These are phyloP conservation scores for Elsinoe arachidis DNA, from an alignment of 2,329 filamentous ascomycete genomes.

Conservation along the genomic window DNA sequence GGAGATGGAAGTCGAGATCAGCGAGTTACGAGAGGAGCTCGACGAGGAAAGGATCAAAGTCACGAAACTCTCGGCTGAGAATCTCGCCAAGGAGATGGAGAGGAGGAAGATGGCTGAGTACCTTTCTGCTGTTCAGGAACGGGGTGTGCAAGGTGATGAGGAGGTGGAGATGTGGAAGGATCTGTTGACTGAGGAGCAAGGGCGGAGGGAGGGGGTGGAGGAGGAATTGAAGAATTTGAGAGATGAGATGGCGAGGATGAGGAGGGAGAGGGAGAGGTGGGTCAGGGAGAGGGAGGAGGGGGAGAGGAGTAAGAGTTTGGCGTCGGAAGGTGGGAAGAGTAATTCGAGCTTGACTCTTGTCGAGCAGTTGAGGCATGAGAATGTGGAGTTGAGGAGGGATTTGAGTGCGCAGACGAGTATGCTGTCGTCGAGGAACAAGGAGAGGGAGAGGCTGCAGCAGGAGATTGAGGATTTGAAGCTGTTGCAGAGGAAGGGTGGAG, in stretches of 20 bases:
- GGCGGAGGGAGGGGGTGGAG: conserved; percentile 78
- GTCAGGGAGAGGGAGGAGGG: background rate
- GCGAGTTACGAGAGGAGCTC: conserved; percentile 74
- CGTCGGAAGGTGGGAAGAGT: conserved; percentile 31
- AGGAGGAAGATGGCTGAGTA: conserved; percentile 80
- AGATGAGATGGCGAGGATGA: conserved; percentile 60
- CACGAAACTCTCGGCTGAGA: conserved; percentile 71
- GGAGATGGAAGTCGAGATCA: conserved; percentile 75
- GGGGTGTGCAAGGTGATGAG: conserved; percentile 30
- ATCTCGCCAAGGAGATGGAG: conserved; percentile 69
- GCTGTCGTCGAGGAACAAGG: conserved; percentile 89
- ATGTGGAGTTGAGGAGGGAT: conserved; percentile 82
- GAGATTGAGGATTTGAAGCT: conserved; percentile 97
- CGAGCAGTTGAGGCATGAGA: conserved; percentile 85
- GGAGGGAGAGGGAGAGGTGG: conserved; percentile 33
- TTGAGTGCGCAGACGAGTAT: conserved; percentile 95
- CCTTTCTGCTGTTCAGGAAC: conserved; percentile 56
- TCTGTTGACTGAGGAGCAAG: conserved; percentile 83
- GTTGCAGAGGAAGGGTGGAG: conserved; percentile 63
- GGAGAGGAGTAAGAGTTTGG: conserved; percentile 40
- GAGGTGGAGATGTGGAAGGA: conserved; percentile 84
- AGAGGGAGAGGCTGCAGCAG: conserved; percentile 89
- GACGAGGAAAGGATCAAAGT: conserved; percentile 78
- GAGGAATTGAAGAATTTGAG: conserved; percentile 77
- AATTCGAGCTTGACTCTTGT: conserved; percentile 61